Percentiles rank a stretch among this genome's conserved stretches.
Evolutionary conservation across 371 early-diverging fungal genomes (phyloP).

Genomic region (Mucor racemosus): DNA sequence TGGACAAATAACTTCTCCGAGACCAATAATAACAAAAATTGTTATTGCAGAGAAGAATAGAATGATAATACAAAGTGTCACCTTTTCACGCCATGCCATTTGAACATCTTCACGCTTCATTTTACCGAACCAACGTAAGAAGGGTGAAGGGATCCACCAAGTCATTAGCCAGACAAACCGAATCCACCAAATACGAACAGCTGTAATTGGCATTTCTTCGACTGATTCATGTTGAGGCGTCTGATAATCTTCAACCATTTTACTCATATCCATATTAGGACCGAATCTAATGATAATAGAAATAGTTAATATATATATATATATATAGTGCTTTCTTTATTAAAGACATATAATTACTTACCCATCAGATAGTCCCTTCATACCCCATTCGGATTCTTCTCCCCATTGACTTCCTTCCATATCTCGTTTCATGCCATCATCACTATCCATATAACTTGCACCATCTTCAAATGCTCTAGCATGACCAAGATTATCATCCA

Average conservation of each 20-base stretch:
- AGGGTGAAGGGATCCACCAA: conserved; percentile 85
- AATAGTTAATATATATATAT: background rate
- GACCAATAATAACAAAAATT: conserved; percentile 90
- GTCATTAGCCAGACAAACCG: conserved; percentile 86
- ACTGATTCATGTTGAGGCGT: conserved; percentile 60
- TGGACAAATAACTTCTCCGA: conserved; percentile 90
- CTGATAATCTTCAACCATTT: conserved; percentile 55
- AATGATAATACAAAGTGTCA: conserved; percentile 90
- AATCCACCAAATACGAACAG: conserved; percentile 83
- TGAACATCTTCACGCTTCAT: conserved; percentile 86
- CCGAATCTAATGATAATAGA: conserved; percentile 42
- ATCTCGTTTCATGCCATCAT: conserved; percentile 52
- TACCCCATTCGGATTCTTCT: conserved; percentile 61
- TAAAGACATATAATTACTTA: conserved; percentile 23
- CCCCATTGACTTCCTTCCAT: conserved; percentile 59
- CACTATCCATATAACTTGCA: conserved; percentile 53
- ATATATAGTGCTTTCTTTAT: background rate
- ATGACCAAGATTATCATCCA: conserved; percentile 23
- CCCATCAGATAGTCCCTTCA: conserved; percentile 56
- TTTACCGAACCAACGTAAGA: conserved; percentile 67
- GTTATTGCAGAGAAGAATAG: conserved; percentile 77
- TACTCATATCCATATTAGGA: conserved; percentile 60
- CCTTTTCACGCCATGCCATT: conserved; percentile 97
- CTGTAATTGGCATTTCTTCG: conserved; percentile 59
- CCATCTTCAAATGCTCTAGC: conserved; percentile 43